phyloP scores from a whole-genome alignment of 805 yeast genomes.

The Pichia insulana region DNA sequence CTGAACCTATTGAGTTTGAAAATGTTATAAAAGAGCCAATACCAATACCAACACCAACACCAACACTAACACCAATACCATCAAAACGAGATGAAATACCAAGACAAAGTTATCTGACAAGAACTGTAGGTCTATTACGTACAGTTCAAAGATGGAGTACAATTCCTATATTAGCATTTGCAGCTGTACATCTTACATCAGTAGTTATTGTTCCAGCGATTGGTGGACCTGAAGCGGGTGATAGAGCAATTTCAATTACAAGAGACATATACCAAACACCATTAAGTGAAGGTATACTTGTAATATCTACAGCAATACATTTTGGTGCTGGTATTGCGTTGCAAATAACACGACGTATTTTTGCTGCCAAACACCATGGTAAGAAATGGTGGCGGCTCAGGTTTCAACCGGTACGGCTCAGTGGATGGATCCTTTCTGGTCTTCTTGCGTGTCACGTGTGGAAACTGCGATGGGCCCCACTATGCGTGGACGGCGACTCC shows the following conservation, averaged over 20 bases:
- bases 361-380: too few species aligned
- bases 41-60: slow-evolving; percentile 1
- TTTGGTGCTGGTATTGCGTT: slow-evolving; percentile 43
- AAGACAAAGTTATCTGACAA: slow-evolving; percentile 1
- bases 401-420: background rate
- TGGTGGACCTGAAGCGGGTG: slow-evolving; percentile 34
- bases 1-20: slow-evolving; percentile 7
- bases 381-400: background rate
- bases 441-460: background rate
- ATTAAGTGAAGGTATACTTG: slow-evolving; percentile 38
- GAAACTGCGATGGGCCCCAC: background rate
- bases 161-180: slow-evolving; percentile 45
- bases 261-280: slow-evolving; percentile 54
- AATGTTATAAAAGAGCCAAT: slow-evolving; percentile 6
- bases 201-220: slow-evolving; percentile 46
- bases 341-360: slow-evolving; percentile 30
- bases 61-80: too few species aligned
- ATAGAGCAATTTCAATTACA: slow-evolving; percentile 50
- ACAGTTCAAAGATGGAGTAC: slow-evolving; percentile 52
- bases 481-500: background rate
- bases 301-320: slow-evolving; percentile 43
- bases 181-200: slow-evolving; percentile 47
- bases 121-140: slow-evolving; percentile 2
- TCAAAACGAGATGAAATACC: too few species aligned
- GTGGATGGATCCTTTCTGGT: background rate